A percentile compares a stretch with the other conserved stretches of the same genome.
Conservation (phyloP, 768 basidiomycete species). For the Pleurotus tuber-regium region DNA sequence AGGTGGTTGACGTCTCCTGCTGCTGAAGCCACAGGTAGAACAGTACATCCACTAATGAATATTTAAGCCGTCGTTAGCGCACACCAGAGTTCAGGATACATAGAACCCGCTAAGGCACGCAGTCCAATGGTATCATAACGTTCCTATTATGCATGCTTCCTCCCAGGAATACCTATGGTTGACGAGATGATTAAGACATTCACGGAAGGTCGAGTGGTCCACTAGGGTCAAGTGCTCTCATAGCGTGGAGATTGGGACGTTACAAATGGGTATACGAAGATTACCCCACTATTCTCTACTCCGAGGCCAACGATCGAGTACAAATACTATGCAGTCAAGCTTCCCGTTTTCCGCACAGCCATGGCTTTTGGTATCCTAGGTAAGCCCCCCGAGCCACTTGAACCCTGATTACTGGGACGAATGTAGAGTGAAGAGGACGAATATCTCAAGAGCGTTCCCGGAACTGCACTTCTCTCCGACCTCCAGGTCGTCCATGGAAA, state of each 20-base stretch:
- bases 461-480: slow-evolving; percentile 39
- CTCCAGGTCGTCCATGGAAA: slow-evolving; percentile 33
- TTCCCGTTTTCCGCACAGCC: neutral
- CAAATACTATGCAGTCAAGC: neutral
- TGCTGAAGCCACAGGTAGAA: too few relatives aligned
- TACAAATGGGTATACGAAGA: neutral
- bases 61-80: too few relatives aligned
- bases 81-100: too few relatives aligned
- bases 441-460: slow-evolving; percentile 34
- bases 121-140: too few relatives aligned
- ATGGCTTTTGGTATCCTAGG: slow-evolving; percentile 39
- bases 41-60: too few relatives aligned
- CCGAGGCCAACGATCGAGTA: neutral
- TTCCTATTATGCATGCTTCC: neutral
- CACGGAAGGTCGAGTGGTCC: too few relatives aligned
- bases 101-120: too few relatives aligned
- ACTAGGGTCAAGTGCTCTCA: neutral
- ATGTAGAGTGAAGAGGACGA: slow-evolving; percentile 28
- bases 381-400: too few relatives aligned
- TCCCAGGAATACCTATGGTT: neutral
- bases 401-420: neutral
- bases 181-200: neutral
- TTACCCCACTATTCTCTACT: neutral
- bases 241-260: neutral
- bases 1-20: too few relatives aligned